A percentile compares a stretch with the other conserved stretches of the same genome.
These are phyloP conservation scores for Bipolaris sorokiniana DNA, from an alignment of 2,329 filamentous ascomycete genomes.

Conservation along the genomic window DNA sequence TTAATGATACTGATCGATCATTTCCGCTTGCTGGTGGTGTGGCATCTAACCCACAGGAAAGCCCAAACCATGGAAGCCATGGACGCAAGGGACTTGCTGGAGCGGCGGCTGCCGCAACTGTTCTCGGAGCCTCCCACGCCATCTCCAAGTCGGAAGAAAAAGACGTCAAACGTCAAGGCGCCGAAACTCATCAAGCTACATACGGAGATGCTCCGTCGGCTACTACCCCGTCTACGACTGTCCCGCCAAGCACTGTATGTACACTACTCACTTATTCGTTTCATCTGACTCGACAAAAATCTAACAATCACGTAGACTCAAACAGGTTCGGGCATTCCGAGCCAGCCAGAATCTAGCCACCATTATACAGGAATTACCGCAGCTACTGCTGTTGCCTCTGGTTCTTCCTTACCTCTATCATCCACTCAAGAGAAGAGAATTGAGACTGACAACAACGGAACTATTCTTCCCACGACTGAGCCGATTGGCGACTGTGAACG, in stretches of 20 bases:
- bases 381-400: conserved; percentile 20
- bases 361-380: conserved; percentile 29
- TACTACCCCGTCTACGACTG: background rate
- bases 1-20: conserved; percentile 35
- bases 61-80: conserved; percentile 17
- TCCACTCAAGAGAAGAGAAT: conserved; percentile 22
- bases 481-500: conserved; percentile 7
- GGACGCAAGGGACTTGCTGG: conserved; percentile 39
- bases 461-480: background rate
- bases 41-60: conserved; percentile 22
- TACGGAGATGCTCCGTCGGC: conserved; percentile 4
- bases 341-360: conserved; percentile 10
- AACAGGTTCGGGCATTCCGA: background rate
- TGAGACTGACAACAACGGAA: conserved; percentile 3
- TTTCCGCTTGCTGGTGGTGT: conserved; percentile 49
- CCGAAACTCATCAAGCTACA: conserved; percentile 7
- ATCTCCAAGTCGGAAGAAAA: conserved; percentile 11
- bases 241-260: background rate
- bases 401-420: conserved; percentile 7
- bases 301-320: conserved; percentile 3
- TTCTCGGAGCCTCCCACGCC: conserved; percentile 31
- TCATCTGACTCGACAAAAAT: too few relatives aligned
- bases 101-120: conserved; percentile 33
- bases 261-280: background rate
- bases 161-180: conserved; percentile 8